A percentile compares a stretch with the other conserved stretches of the same genome.
Conservation (phyloP, 2,329 filamentous ascomycete species). For the Diaporthe citri region DNA sequence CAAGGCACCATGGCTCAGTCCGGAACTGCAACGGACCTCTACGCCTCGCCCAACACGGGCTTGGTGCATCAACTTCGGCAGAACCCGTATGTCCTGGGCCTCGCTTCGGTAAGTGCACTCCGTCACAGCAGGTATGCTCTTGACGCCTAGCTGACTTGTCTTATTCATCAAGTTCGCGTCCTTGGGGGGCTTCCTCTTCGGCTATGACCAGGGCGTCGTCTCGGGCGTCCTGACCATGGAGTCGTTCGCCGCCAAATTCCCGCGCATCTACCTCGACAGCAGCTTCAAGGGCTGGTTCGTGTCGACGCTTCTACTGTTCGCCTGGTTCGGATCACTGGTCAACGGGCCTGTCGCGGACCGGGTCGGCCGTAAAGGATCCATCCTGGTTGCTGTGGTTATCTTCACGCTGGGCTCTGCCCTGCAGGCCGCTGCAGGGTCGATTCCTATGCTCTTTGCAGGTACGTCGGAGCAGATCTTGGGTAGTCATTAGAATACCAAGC, state of each 20-base stretch:
- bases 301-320: conserved; percentile 60
- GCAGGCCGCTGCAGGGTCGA: conserved; percentile 56
- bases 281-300: conserved; percentile 67
- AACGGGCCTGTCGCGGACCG: conserved; percentile 56
- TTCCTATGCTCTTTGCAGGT: conserved; percentile 46
- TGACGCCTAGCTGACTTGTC: not conserved
- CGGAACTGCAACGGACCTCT: conserved; percentile 11
- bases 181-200: conserved; percentile 59
- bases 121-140: not conserved
- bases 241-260: conserved; percentile 51
- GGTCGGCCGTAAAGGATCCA: conserved; percentile 51
- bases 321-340: conserved; percentile 62
- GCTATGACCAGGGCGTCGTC: conserved; percentile 64
- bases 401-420: conserved; percentile 58
- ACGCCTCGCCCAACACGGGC: conserved; percentile 41
- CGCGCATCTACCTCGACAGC: conserved; percentile 55
- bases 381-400: conserved; percentile 51
- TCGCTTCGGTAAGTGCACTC: conserved; percentile 53
- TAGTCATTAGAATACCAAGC: not conserved
- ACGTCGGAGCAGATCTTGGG: not conserved
- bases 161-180: conserved; percentile 46
- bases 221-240: conserved; percentile 62
- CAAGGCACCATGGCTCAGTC: conserved; percentile 17
- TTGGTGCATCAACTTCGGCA: conserved; percentile 48
- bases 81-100: conserved; percentile 59